Conservation (phyloP, 371 early-diverging fungal genomes). For the Syncephalastrum racemosum region DNA sequence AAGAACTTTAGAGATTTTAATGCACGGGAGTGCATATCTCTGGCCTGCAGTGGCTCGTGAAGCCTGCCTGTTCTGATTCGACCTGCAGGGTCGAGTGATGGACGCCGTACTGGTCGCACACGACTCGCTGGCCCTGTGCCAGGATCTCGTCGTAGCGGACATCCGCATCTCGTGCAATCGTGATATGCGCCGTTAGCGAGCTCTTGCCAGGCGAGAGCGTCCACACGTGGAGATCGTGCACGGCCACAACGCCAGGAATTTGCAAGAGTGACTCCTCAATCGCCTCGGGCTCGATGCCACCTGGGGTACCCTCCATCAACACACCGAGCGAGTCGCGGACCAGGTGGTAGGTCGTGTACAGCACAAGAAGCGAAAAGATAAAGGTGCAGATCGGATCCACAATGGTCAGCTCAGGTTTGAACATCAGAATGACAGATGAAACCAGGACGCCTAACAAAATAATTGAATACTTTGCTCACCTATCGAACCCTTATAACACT, state of each 20-base stretch:
- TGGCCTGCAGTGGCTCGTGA: constrained; percentile 26
- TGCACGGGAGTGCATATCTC: constrained; percentile 20
- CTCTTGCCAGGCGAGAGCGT: constrained; percentile 71
- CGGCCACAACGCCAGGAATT: constrained; percentile 61
- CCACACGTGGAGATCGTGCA: constrained; percentile 80
- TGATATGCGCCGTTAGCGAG: constrained; percentile 50
- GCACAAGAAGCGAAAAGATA: constrained; percentile 77
- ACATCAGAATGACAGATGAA: constrained; percentile 73
- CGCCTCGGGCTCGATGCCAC: constrained; percentile 60
- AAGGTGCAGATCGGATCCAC: constrained; percentile 89
- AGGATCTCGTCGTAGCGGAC: constrained; percentile 52
- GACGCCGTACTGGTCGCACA: constrained; percentile 65
- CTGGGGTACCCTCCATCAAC: constrained; percentile 76
- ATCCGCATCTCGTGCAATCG: constrained; percentile 22
- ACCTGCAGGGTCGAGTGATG: constrained; percentile 74
- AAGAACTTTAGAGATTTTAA: neutral
- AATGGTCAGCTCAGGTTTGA: constrained; percentile 65
- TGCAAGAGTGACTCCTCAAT: constrained; percentile 55
- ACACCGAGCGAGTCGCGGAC: constrained; percentile 67
- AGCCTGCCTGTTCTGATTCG: constrained; percentile 51
- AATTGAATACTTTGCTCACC: neutral
- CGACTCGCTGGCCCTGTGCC: constrained; percentile 58
- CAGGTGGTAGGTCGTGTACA: constrained; percentile 70
- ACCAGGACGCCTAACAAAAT: constrained; percentile 66
- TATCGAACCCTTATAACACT: neutral